Conservation (phyloP, 140 eudicot species). For the Oenanthe javanica region DNA sequence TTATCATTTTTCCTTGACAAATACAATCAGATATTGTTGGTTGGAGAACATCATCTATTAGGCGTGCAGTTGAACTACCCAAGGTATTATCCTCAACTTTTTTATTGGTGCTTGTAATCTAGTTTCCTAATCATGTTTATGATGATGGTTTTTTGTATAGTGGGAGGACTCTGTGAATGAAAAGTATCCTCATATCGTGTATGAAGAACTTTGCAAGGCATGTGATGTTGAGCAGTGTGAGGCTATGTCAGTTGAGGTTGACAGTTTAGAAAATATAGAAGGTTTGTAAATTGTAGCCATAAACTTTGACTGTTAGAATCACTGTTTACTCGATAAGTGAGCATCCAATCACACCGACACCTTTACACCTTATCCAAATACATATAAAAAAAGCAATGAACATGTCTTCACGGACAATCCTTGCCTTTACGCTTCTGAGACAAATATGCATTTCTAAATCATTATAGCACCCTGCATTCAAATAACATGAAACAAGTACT, state of each 20-base stretch:
- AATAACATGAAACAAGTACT: background rate
- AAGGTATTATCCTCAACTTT: slow-evolving; percentile 36
- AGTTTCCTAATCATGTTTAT: background rate
- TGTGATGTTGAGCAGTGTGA: slow-evolving; percentile 34
- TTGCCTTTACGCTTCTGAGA: background rate
- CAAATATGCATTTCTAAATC: background rate
- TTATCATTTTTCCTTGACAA: slow-evolving; percentile 20
- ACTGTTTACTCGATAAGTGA: background rate
- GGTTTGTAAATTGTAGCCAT: slow-evolving; percentile 42
- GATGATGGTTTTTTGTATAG: slow-evolving; percentile 24
- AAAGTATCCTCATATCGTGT: slow-evolving; percentile 86
- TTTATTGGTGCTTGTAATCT: slow-evolving; percentile 3
- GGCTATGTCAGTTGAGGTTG: slow-evolving; percentile 18
- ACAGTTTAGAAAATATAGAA: slow-evolving; percentile 45
- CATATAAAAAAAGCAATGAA: background rate
- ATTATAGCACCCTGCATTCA: background rate
- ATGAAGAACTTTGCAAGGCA: slow-evolving; percentile 83
- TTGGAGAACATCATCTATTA: slow-evolving; percentile 88
- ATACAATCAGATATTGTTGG: slow-evolving; percentile 71
- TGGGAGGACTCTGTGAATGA: slow-evolving; percentile 76
- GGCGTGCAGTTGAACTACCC: slow-evolving; percentile 70
- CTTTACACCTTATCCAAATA: background rate
- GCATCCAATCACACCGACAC: background rate
- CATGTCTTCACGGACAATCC: background rate
- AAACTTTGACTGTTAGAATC: background rate